Base-by-base conservation (phyloP, 305 asterid genomes). In the Fraxinus latifolia region DNA sequence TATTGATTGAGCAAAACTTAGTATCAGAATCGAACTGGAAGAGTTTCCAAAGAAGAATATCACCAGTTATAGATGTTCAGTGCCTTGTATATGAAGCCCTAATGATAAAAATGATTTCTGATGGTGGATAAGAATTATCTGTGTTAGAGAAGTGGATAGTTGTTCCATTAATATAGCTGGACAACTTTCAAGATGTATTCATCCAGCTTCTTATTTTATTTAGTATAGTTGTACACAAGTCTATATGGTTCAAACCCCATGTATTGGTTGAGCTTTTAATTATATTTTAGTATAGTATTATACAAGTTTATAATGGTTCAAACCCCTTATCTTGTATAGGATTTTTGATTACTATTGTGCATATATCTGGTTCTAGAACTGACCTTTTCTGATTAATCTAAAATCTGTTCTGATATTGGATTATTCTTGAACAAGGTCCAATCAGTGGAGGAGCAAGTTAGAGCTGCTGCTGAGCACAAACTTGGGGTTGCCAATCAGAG, bases 401-500 rank as follows among this genome's bases (percentile, higher is more conserved):
- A 71, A 29, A 31, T 50, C 27, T 79, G 27, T 75, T 60, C 65
- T 76, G 83, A 34, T 80, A 77, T 80, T 84, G 79, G 77, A 82
- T 77, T 60, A 47, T 70, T 82, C 81, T 77, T 72, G 77, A 77
- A 78, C 83, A 83, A 96, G 99, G 98, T 95, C 81, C 87, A 96
- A 91, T 91, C 97, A 15, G 99, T 96, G 90, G 99, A 96, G 91
- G 99, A 96, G 87, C 98, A 96, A 90, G 99, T 96, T 84, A 91
- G 99, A 86, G 99, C 99, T 82, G 90, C 99, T 25, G 99, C 99
- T 68, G 99, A 96, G 89, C 99, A 96, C 92, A 96, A 96, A 90
- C 99, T 96, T 83, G 99, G 99, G 86, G 98, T 96, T 84, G 99
- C 99, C 47, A 96, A 96, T 88, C 99, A 96, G 89, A 96, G 99